Evolutionary conservation across 2,329 filamentous ascomycete genomes (phyloP).

Genomic region (Knufia fluminis): DNA sequence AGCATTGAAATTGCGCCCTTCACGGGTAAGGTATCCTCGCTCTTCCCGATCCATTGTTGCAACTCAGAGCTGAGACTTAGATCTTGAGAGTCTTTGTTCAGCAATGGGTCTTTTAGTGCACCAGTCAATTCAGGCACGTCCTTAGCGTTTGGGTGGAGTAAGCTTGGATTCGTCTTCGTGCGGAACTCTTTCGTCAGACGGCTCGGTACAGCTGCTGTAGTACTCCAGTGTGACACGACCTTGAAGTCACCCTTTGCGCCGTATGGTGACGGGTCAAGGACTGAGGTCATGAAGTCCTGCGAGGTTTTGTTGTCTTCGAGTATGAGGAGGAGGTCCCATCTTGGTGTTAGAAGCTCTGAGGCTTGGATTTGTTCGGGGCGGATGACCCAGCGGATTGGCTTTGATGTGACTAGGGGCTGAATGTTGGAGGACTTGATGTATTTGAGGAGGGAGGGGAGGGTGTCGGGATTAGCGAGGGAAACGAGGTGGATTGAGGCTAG

Average conservation of each 20-base stretch:
- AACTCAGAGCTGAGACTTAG: slow-evolving; percentile 48
- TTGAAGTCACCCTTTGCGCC: background rate
- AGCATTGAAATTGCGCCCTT: slow-evolving; percentile 51
- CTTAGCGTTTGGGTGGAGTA: slow-evolving; percentile 14
- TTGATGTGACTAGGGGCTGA: slow-evolving; percentile 29
- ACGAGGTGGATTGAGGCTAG: slow-evolving; percentile 30
- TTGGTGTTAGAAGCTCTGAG: slow-evolving; percentile 22
- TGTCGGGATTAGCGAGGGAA: slow-evolving; percentile 22
- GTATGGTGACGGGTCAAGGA: slow-evolving; percentile 14
- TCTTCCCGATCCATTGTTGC: slow-evolving; percentile 38
- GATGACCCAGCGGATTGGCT: slow-evolving; percentile 30
- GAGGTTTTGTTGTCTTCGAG: slow-evolving; percentile 19
- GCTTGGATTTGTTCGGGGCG: slow-evolving; percentile 27
- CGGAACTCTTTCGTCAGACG: slow-evolving; percentile 26
- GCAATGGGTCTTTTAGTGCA: slow-evolving; percentile 25
- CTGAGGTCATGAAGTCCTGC: slow-evolving; percentile 21
- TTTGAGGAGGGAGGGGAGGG: slow-evolving; percentile 24
- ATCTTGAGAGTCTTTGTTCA: slow-evolving; percentile 35
- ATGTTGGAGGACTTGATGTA: slow-evolving; percentile 23
- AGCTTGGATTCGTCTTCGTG: slow-evolving; percentile 12
- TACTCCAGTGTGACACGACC: slow-evolving; percentile 25
- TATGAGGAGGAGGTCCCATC: slow-evolving; percentile 32
- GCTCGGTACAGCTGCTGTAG: slow-evolving; percentile 29
- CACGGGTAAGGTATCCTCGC: slow-evolving; percentile 25
- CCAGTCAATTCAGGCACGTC: slow-evolving; percentile 31